Evolutionary conservation across 164 flowering plant genomes (phyloP).

Genomic region (Saururus chinensis): DNA sequence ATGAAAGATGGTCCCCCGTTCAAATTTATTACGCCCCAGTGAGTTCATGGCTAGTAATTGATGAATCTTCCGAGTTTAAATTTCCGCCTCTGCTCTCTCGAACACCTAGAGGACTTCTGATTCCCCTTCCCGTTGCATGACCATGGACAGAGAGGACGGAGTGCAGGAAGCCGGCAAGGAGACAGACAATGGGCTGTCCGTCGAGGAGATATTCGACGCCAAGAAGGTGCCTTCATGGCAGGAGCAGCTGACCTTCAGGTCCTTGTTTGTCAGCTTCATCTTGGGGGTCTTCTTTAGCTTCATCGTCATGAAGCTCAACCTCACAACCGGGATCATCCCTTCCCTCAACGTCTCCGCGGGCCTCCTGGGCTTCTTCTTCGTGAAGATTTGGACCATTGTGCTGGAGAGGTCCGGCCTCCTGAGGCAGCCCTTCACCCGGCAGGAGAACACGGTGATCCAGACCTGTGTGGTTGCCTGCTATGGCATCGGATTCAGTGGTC

Average conservation of each 20-base stretch:
- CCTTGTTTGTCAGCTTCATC: constrained; percentile 26
- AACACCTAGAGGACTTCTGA: too few species aligned
- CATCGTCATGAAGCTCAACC: constrained; percentile 50
- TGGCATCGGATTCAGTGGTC: constrained; percentile 67
- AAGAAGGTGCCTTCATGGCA: constrained; percentile 36
- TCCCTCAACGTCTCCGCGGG: constrained; percentile 69
- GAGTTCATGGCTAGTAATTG: too few species aligned
- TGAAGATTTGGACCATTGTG: constrained; percentile 30
- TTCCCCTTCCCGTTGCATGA: neutral
- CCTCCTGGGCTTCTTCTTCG: constrained; percentile 41
- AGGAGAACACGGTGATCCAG: constrained; percentile 72
- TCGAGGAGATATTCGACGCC: constrained; percentile 26
- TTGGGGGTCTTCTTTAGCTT: constrained; percentile 39
- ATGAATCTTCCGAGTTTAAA: too few species aligned
- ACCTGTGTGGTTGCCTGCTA: constrained; percentile 59
- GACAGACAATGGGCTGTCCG: neutral
- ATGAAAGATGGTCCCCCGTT: too few species aligned
- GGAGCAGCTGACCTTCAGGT: constrained; percentile 40
- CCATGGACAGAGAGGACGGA: neutral
- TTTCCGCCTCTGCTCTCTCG: too few species aligned
- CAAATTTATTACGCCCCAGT: too few species aligned
- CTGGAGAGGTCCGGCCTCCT: constrained; percentile 24
- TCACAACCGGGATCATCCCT: constrained; percentile 63
- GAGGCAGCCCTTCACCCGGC: constrained; percentile 55
- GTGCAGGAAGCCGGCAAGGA: neutral